Evolutionary conservation across 768 basidiomycete species (phyloP).

Genomic region (Lyophyllum shimeji): DNA sequence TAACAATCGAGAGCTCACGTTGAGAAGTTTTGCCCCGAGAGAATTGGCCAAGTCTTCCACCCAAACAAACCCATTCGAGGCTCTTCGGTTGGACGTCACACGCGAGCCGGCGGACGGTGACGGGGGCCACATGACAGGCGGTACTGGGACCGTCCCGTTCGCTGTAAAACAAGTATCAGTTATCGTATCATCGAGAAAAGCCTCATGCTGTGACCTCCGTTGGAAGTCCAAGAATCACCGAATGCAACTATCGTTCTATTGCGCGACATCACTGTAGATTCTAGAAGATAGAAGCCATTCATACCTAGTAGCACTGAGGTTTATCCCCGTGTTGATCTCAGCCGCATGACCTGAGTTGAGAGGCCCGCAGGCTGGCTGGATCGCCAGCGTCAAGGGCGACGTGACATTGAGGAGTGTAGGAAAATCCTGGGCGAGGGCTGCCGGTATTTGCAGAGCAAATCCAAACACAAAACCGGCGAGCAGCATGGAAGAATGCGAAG

Average conservation of each 20-base stretch:
- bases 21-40: slow-evolving; percentile 28
- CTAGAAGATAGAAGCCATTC: background rate
- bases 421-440: slow-evolving; percentile 11
- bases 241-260: slow-evolving; percentile 28
- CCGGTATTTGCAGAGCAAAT: background rate
- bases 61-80: slow-evolving; percentile 32
- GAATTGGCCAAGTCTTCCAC: slow-evolving; percentile 28
- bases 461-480: background rate
- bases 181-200: too few relatives aligned
- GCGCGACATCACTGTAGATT: background rate
- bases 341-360: slow-evolving; percentile 22
- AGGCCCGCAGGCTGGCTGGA: slow-evolving; percentile 25
- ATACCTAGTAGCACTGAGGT: slow-evolving; percentile 20
- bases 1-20: slow-evolving; percentile 3
- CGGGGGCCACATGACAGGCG: slow-evolving; percentile 30
- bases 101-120: slow-evolving; percentile 30
- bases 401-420: slow-evolving; percentile 26
- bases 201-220: slow-evolving; percentile 20
- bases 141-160: slow-evolving; percentile 30
- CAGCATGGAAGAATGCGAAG: background rate
- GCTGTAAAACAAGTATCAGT: too few relatives aligned
- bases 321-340: slow-evolving; percentile 28
- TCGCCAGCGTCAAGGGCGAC: slow-evolving; percentile 23
- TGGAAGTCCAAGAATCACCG: slow-evolving; percentile 32
- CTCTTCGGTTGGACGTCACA: slow-evolving; percentile 25